Percentiles rank a stretch among this genome's conserved stretches.
These are phyloP conservation scores for Psophocarpus tetragonolobus DNA, from an alignment of 306 rosid species.

Conservation along the genomic window DNA sequence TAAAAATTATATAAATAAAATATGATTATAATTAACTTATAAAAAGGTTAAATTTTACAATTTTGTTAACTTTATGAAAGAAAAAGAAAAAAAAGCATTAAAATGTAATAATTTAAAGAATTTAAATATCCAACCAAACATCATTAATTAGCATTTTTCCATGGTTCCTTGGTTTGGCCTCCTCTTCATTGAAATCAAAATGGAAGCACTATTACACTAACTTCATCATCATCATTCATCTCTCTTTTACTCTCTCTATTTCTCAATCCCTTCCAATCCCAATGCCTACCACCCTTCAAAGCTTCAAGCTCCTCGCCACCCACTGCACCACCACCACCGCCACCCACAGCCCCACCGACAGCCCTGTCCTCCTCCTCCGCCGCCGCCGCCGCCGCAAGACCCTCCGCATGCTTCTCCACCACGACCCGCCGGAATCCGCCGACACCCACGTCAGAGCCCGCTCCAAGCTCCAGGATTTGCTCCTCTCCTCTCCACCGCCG, in stretches of 20 bases:
- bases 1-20: no score
- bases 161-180: neutral
- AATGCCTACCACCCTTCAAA: slow-evolving; percentile 64
- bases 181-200: neutral
- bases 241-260: slow-evolving; percentile 48
- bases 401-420: slow-evolving; percentile 67
- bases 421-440: slow-evolving; percentile 30
- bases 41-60: no score
- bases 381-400: slow-evolving; percentile 66
- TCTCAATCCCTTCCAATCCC: neutral
- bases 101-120: no score
- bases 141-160: neutral
- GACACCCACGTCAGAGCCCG: slow-evolving; percentile 54
- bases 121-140: neutral
- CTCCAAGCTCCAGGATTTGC: slow-evolving; percentile 71
- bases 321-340: slow-evolving; percentile 61
- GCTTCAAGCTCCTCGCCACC: slow-evolving; percentile 73
- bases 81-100: no score
- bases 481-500: slow-evolving; percentile 65
- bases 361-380: slow-evolving; percentile 67
- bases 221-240: no score
- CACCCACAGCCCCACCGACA: slow-evolving; percentile 63
- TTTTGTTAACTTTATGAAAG: no score
- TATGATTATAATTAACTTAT: no score
- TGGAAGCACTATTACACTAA: slow-evolving; percentile 40